Conservation (phyloP, 352 stramenopile genomes). For the Labyrinthula sp. region DNA sequence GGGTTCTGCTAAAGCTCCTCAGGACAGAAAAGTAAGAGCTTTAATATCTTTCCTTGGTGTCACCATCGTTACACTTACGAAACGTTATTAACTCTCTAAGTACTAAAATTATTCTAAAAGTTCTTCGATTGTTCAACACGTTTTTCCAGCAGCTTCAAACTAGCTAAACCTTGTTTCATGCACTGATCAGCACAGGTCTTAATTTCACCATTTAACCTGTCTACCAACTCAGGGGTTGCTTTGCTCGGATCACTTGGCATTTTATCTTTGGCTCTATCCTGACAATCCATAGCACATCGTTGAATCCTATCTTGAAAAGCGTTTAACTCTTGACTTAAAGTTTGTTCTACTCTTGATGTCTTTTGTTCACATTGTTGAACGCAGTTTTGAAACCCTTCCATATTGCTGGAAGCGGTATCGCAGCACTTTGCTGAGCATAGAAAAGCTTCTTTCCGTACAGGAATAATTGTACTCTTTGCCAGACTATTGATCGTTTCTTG, state of each 20-base stretch:
- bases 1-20: too few relatives aligned
- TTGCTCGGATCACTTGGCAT: slow-evolving; percentile 16
- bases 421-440: slow-evolving; percentile 30
- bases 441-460: slow-evolving; percentile 27
- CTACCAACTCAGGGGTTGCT: slow-evolving; percentile 22
- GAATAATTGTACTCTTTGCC: slow-evolving; percentile 14
- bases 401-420: not conserved
- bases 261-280: slow-evolving; percentile 25
- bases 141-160: too few relatives aligned
- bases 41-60: too few relatives aligned
- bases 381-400: slow-evolving; percentile 26
- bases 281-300: slow-evolving; percentile 23
- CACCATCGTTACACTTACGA: too few relatives aligned
- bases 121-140: too few relatives aligned
- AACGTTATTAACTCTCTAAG: too few relatives aligned
- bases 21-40: too few relatives aligned
- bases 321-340: slow-evolving; percentile 22
- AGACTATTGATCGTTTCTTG: slow-evolving; percentile 4
- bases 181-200: slow-evolving; percentile 26
- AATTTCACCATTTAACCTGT: slow-evolving; percentile 8
- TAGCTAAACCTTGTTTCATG: slow-evolving; percentile 10
- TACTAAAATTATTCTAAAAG: too few relatives aligned
- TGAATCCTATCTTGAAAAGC: slow-evolving; percentile 29
- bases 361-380: slow-evolving; percentile 17
- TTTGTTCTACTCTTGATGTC: not conserved